Evolutionary conservation across 169 alveolate genomes (phyloP).

Genomic region (Miamiensis avidus): DNA sequence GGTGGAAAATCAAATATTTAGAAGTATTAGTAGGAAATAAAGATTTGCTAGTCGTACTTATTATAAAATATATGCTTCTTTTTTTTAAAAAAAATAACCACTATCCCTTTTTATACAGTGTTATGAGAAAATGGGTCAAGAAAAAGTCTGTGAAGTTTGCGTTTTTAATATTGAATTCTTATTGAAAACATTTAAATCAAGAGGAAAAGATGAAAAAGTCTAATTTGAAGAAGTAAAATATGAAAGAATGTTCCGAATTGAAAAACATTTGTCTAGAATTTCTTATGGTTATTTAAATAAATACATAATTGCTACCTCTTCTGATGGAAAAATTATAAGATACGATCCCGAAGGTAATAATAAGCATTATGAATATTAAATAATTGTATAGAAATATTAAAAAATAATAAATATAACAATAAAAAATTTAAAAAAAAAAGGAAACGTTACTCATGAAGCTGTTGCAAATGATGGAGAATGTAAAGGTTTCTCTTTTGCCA

Average conservation of each 20-base stretch:
- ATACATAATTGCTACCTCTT: conserved; percentile 24
- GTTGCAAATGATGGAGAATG: conserved; percentile 43
- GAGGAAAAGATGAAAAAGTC: background rate
- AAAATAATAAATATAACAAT: background rate
- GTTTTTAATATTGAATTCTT: conserved; percentile 28
- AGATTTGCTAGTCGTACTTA: conserved; percentile 21
- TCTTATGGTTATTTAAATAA: conserved; percentile 44
- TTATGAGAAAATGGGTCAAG: conserved; percentile 16
- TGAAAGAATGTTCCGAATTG: background rate
- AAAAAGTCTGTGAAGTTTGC: conserved; percentile 20
- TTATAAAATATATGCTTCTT: too few relatives aligned
- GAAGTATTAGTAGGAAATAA: conserved; percentile 42
- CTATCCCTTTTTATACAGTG: background rate
- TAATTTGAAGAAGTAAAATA: background rate
- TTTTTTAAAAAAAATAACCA: too few relatives aligned
- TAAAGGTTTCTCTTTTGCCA: conserved; percentile 25
- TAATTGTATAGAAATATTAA: too few relatives aligned
- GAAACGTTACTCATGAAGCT: background rate
- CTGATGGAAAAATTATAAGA: conserved; percentile 31
- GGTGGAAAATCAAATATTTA: conserved; percentile 35
- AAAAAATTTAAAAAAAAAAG: background rate
- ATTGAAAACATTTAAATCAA: conserved; percentile 1
- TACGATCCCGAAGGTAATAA: conserved; percentile 6
- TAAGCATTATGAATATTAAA: background rate
- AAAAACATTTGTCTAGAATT: background rate